Percentiles rank a stretch among this genome's conserved stretches.
Conservation (phyloP, 176 grass and related monocot genomes). For the Phoenix roebelenii region DNA sequence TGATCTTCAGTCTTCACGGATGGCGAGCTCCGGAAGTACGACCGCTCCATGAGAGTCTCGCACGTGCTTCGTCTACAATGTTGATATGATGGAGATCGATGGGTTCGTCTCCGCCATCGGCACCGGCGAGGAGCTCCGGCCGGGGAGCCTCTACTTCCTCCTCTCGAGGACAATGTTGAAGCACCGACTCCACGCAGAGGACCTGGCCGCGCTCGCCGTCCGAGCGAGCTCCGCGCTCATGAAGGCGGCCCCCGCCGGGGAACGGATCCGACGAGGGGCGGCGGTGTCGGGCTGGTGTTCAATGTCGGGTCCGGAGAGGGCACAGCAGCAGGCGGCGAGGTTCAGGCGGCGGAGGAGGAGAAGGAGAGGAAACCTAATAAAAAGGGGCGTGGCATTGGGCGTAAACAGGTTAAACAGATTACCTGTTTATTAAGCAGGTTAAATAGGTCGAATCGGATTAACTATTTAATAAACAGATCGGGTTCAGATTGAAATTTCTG, state of each 20-base stretch:
- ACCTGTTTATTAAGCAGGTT: too few species aligned
- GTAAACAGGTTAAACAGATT: not conserved
- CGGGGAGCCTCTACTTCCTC: slow-evolving; percentile 86
- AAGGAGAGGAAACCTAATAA: not conserved
- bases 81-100: slow-evolving; percentile 65
- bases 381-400: slow-evolving; percentile 5
- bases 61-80: not conserved
- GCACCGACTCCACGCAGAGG: slow-evolving; percentile 37
- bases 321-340: not conserved
- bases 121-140: slow-evolving; percentile 29
- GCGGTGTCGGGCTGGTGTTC: slow-evolving; percentile 49
- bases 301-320: not conserved
- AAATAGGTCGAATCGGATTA: too few species aligned
- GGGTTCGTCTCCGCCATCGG: slow-evolving; percentile 21
- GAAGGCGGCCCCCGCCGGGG: slow-evolving; percentile 12
- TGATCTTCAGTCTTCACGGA: too few species aligned
- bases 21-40: too few species aligned
- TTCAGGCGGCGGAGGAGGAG: slow-evolving; percentile 7
- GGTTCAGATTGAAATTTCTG: too few species aligned
- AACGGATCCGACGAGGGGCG: slow-evolving; percentile 15
- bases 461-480: too few species aligned
- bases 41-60: too few species aligned
- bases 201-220: slow-evolving; percentile 53
- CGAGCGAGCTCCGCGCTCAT: slow-evolving; percentile 48
- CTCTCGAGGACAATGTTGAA: slow-evolving; percentile 43